Base-by-base conservation (phyloP, 495 filamentous ascomycete genomes). In the Aspergillus sparsus region DNA sequence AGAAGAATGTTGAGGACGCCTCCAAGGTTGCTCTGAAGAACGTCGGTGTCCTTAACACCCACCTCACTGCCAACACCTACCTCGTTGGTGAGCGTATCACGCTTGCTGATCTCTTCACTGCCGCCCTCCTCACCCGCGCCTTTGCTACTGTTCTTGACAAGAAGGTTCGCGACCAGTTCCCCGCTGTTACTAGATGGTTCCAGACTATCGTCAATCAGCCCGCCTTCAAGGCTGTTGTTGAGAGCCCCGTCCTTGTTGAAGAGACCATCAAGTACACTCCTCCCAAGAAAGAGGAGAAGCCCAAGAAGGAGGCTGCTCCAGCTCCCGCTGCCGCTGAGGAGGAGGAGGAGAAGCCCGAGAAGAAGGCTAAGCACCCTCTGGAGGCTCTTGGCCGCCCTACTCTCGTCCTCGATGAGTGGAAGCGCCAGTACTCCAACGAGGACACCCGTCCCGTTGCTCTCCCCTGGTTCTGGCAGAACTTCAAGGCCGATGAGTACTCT, bases 401-500 rank as follows among this genome's bases (percentile, higher is more conserved):
- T 51, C 79, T 98, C 69, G 79, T 85, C 62, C 84, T 98, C 55
- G 94, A 99, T 70, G 94, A 99, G 72, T 96, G 88, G 90, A 99
- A 99, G 88, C 91, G 93, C 68, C 86, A 89, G 75, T 99, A 97
- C 88, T 98, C 95, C 69, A 99, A 99, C 85, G 82, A 89, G 64
- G 93, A 98, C 49, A 93, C 90, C 58, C 91, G 89, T 46, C 67
- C 80, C 61, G 87, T 80, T 44, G 91, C 93, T 65, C 77, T 98
- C 65, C 92, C 93, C 71, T 99, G 93, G 90, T 98, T 99, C 86
- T 99, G 93, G 93, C 85, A 97, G 81, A 88, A 96, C 71, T 85
- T 84, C 77, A 93, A 92, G 61, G 83, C 93, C 69, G 88, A 90
- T 56, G 95, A 98, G 78, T 98, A 94, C 84, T 95, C 92, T 39